Base-by-base conservation (phyloP, 148 eudicot species). In the Cornus florida region DNA sequence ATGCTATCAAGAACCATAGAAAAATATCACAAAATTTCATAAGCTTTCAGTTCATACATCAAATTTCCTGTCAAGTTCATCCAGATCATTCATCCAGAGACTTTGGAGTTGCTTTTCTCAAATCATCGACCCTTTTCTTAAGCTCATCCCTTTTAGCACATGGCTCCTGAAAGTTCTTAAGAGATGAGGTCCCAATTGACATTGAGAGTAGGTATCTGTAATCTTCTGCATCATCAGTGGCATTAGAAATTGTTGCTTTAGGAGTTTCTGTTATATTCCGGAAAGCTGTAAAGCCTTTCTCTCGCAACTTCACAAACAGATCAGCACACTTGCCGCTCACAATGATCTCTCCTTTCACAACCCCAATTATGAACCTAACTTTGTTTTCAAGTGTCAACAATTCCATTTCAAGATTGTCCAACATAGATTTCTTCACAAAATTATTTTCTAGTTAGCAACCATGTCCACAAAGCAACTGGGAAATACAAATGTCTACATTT, bases 301-400 rank as follows among this genome's bases (percentile, higher is more conserved):
- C 86, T 50, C 86, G 87, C 85, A 96, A 83, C 76, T 96, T 98
- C 43, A 82, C 72, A 43, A 90, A 90, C 83, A 96, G 77, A 59
- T 90, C 98, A 35, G 90, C 97, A 82, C 91, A 90, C 85, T 89
- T 96, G 81, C 91, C 91, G 82, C 89, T 93, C 90, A 86, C 87
- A 79, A 93, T n/a, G n/a, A n/a, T n/a, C n/a, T 88, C 93, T 43
- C 91, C 97, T 50, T 89, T 92, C 67, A 96, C 96, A 75, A 96
- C 99, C 77, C 87, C 92, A 20, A 87, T 89, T 67, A 96, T 93
- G 72, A 96, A 96, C 81, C 97, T 86, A 11, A 91, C 91, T 83
- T 88, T 95, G 86, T 96, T 96, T 56, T 89, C 91, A 60, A 92
- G 79, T 79, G 85, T 92, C 71, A 86, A 56, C 78, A 90, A 41